Percentiles rank a stretch among this genome's conserved stretches.
These are phyloP conservation scores for Mycosphaerelloides madeirae DNA, from an alignment of 2,329 filamentous ascomycete genomes.

Conservation along the genomic window DNA sequence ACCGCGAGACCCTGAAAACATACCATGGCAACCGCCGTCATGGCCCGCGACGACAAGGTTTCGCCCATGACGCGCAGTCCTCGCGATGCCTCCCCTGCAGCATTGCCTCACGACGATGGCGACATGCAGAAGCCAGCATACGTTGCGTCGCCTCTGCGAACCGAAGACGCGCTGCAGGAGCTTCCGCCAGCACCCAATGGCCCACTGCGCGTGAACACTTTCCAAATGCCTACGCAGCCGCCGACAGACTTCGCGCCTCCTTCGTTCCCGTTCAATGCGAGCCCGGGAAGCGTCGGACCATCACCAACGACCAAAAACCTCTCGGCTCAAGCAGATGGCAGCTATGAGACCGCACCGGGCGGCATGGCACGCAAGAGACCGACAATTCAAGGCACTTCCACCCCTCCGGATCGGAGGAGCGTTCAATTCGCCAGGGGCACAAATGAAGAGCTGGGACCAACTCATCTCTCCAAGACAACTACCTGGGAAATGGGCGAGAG, in stretches of 20 bases:
- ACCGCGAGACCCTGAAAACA: too few relatives aligned
- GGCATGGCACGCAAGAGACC: constrained; percentile 7
- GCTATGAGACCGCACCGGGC: constrained; percentile 1
- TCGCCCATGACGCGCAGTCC: neutral
- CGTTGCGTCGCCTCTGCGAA: constrained; percentile 6
- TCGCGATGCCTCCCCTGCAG: neutral
- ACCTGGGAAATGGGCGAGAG: constrained; percentile 27
- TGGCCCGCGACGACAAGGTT: constrained; percentile 5
- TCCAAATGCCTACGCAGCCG: constrained; percentile 2
- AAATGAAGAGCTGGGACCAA: constrained; percentile 18
- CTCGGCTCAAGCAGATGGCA: constrained; percentile 3
- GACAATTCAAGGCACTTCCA: constrained; percentile 12
- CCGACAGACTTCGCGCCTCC: constrained; percentile 14
- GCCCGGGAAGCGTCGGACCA: constrained; percentile 17
- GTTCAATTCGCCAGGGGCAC: constrained; percentile 27
- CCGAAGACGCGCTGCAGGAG: constrained; percentile 6
- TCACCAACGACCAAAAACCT: constrained; percentile 19
- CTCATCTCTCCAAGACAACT: constrained; percentile 21
- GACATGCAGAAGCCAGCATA: constrained; percentile 2
- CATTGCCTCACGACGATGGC: neutral
- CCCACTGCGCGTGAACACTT: constrained; percentile 1
- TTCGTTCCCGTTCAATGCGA: constrained; percentile 20
- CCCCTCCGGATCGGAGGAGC: constrained; percentile 25
- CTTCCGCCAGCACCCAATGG: constrained; percentile 1
- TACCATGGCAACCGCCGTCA: constrained; percentile 3